Conservation (phyloP, 2,329 filamentous ascomycete species). For the Trichoderma atrobrunneum region DNA sequence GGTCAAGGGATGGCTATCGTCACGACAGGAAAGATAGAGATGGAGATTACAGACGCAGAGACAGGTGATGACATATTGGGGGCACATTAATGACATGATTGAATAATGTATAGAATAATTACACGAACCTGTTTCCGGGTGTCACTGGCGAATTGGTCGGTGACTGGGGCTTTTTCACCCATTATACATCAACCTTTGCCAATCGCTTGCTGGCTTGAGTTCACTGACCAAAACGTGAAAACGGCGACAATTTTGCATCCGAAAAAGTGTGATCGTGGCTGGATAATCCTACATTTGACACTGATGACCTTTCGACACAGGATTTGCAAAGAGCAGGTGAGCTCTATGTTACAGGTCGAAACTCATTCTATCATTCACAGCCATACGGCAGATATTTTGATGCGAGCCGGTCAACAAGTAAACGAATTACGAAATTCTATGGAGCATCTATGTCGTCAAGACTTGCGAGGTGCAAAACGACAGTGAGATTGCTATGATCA, state of each 20-base stretch:
- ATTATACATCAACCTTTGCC: not conserved
- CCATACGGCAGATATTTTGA: not conserved
- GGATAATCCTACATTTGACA: not conserved
- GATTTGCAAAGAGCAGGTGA: too few relatives aligned
- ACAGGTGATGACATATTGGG: not conserved
- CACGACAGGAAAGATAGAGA: constrained; percentile 27
- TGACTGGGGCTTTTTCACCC: not conserved
- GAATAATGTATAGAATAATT: not conserved
- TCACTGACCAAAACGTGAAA: not conserved
- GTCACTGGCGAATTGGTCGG: not conserved
- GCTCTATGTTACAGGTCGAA: too few relatives aligned
- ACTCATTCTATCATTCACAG: not conserved
- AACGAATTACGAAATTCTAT: too few relatives aligned
- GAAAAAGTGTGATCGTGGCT: too few relatives aligned
- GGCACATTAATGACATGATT: not conserved
- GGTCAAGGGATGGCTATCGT: constrained; percentile 28
- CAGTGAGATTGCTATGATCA: too few relatives aligned
- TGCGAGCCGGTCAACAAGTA: not conserved
- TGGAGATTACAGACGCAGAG: constrained; percentile 51
- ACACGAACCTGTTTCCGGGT: not conserved
- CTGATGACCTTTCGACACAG: not conserved
- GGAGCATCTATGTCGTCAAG: too few relatives aligned
- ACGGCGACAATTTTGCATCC: not conserved
- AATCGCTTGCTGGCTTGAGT: not conserved
- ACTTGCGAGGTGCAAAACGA: too few relatives aligned